Conservation (phyloP, 345 rosid genomes). For the Microthlaspi erraticum region DNA sequence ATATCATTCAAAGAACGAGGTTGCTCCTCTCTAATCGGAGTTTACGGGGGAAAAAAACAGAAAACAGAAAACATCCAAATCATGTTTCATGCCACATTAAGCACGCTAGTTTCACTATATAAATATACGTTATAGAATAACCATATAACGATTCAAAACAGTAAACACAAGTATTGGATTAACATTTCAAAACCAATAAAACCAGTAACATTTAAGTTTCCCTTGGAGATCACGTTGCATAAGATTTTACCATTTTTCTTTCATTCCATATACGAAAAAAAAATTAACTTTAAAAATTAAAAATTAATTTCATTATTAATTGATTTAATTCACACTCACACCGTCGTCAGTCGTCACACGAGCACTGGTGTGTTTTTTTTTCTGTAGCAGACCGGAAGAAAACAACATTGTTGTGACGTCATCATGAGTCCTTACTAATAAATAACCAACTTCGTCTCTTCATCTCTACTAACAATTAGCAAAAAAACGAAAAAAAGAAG, state of each 20-base stretch:
- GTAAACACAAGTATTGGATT: neutral
- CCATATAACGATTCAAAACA: neutral
- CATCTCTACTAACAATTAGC: conserved; percentile 34
- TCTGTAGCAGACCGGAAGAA: neutral
- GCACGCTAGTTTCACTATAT: conserved; percentile 19
- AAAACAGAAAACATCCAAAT: conserved; percentile 22
- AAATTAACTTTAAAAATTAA: neutral
- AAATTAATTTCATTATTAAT: neutral
- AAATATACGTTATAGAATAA: neutral
- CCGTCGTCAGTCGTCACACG: conserved; percentile 25
- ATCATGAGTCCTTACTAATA: conserved; percentile 21
- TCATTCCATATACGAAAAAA: conserved; percentile 7
- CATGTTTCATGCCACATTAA: conserved; percentile 39
- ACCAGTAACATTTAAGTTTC: neutral
- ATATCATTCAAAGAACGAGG: conserved; percentile 35
- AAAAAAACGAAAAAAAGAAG: neutral
- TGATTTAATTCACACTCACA: neutral
- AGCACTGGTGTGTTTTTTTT: neutral
- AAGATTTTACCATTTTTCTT: neutral
- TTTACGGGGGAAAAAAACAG: conserved; percentile 14
- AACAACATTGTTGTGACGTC: conserved; percentile 24
- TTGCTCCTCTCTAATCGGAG: conserved; percentile 14
- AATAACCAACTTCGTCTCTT: conserved; percentile 42
- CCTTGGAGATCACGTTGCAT: conserved; percentile 19
- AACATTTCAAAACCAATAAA: neutral